Evolutionary conservation across 495 filamentous ascomycete species (phyloP).

Genomic region (Hypomontagnella monticulosa): DNA sequence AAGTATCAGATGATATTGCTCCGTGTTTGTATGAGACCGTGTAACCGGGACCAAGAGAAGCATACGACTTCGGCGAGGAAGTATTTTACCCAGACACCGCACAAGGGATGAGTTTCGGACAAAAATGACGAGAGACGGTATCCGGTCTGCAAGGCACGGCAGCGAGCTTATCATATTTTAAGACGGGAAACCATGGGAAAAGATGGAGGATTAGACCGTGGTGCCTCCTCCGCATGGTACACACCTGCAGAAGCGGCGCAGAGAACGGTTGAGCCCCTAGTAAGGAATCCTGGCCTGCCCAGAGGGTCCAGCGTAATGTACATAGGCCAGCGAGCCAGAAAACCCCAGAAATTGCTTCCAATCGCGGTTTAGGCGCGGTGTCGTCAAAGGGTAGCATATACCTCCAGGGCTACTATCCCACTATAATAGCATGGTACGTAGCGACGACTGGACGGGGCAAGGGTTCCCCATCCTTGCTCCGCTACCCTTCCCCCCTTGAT

Average conservation of each 20-base stretch:
- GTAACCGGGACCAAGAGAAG: conserved; percentile 38
- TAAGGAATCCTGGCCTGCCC: conserved; percentile 30
- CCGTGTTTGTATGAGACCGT: conserved; percentile 32
- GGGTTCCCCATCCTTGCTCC: conserved; percentile 26
- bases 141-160: conserved; percentile 49
- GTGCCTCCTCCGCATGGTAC: conserved; percentile 37
- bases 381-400: conserved; percentile 31
- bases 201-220: conserved; percentile 31
- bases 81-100: conserved; percentile 42
- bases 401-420: too few relatives aligned
- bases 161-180: conserved; percentile 47
- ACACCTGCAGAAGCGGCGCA: conserved; percentile 45
- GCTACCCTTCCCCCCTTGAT: conserved; percentile 25
- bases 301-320: conserved; percentile 16
- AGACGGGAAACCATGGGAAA: conserved; percentile 36
- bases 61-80: conserved; percentile 40
- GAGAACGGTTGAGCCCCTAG: conserved; percentile 42
- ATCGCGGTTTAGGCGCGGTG: conserved; percentile 41
- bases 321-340: conserved; percentile 25
- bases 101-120: conserved; percentile 33
- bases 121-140: conserved; percentile 39
- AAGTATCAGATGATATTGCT: conserved; percentile 31
- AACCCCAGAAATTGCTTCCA: conserved; percentile 47
- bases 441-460: conserved; percentile 12
- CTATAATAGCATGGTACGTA: conserved; percentile 11